Evolutionary conservation across 257 asterid genomes (phyloP).

Genomic region (Ocimum tenuiflorum): DNA sequence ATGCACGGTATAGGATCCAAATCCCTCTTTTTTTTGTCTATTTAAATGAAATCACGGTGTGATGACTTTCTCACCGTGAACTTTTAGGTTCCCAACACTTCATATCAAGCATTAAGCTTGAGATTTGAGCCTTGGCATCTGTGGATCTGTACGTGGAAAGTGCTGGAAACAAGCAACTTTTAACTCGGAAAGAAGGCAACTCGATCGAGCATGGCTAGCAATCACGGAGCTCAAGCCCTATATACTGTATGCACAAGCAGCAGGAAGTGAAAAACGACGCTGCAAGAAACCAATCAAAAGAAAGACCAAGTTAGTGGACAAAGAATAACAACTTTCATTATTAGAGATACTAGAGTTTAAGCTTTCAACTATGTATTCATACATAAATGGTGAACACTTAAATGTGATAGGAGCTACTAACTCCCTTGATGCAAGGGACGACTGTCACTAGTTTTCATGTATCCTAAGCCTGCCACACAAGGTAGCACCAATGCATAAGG

Average conservation of each 20-base stretch:
- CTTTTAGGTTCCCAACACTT: neutral
- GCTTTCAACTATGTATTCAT: neutral
- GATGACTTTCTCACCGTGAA: conserved; percentile 22
- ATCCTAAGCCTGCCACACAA: neutral
- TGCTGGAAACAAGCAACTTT: no score
- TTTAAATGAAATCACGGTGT: neutral
- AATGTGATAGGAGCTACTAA: neutral
- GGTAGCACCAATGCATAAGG: neutral
- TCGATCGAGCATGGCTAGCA: neutral
- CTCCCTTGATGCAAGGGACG: neutral
- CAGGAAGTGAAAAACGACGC: neutral
- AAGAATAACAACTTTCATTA: neutral
- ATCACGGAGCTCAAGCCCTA: neutral
- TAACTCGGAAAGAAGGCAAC: neutral
- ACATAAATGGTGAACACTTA: neutral
- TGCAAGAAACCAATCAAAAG: conserved; percentile 7
- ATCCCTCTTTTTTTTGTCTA: no score
- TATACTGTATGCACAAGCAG: neutral
- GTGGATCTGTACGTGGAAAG: neutral
- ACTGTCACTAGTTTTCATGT: neutral
- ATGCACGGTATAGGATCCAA: no score
- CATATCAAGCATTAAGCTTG: neutral
- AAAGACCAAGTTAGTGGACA: neutral
- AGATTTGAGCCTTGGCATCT: neutral
- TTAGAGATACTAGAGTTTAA: neutral